Base-by-base conservation (phyloP, 2,329 filamentous ascomycete genomes). In the Pseudopithomyces maydicus region DNA sequence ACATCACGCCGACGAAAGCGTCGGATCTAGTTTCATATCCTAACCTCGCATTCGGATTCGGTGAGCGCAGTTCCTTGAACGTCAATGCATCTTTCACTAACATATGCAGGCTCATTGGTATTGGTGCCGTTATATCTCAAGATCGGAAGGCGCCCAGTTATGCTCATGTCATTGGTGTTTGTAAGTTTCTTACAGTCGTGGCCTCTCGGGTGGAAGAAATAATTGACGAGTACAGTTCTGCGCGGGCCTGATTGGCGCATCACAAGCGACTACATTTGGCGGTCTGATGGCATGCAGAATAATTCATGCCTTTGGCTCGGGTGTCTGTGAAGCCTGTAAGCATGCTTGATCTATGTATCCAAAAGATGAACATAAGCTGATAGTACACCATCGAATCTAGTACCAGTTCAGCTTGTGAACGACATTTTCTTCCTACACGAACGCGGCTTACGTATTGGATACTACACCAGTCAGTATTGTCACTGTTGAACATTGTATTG, bases 11-110 rank as follows among this genome's bases (percentile, higher is more conserved):
- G 2, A 80, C 79, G 6, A 78, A 73, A 10, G 84, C 85, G 0
- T 85, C 84, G 0, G 81, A 81, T 7, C 70, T 87, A 33, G 79
- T 87, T 54, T 85, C 83, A 11, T 88, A 87, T 65, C 81, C 84
- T 0, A 87, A 87, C 67, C 76, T 87, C 19, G 81, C 82, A 3
- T 87, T 85, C 70, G 85, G 85, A 0, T 85, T 86, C 57, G 82
- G 81, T 62, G 59, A 7, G 39, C 45, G 51, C 11, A 42, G 20
- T 3, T 20, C 11, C 10, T 32, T 35, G 15, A 14, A 5, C 1
- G 20, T 35, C 2, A 11, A 4, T 32, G 7, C 17, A 79, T 8
- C 3, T 2, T 32, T 6, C 22, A 29, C n/a, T 57, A 47, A 55
- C 19, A 7, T 14, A 8, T 17, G 11, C 32, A 64, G 59, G 59